Percentiles rank a stretch among this genome's conserved stretches.
Conservation (phyloP, 257 asterid genomes). For the Solanum lignicaule region DNA sequence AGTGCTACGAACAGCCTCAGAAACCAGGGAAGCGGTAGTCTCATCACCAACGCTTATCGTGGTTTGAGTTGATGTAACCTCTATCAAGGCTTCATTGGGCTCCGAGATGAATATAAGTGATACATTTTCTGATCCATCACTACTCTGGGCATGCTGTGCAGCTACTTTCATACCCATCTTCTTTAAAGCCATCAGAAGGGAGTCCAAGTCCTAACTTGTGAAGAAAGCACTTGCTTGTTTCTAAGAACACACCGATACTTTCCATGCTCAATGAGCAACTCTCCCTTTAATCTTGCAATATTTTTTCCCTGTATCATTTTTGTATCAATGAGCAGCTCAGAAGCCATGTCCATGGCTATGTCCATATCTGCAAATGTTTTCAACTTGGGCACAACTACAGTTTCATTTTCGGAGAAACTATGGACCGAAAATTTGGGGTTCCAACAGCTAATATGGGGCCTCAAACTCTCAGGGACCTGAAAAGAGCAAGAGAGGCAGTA, state of each 20-base stretch:
- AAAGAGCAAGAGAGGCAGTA: not conserved
- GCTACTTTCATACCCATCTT: slow-evolving; percentile 29
- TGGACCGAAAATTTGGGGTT: slow-evolving; percentile 22
- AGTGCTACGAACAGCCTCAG: slow-evolving; percentile 29
- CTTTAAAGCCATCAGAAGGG: slow-evolving; percentile 23
- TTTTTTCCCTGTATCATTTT: slow-evolving; percentile 26
- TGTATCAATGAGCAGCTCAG: slow-evolving; percentile 23
- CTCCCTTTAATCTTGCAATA: slow-evolving; percentile 48
- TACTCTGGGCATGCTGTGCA: slow-evolving; percentile 16
- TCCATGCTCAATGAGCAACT: slow-evolving; percentile 44
- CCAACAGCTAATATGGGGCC: slow-evolving; percentile 16
- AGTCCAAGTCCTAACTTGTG: slow-evolving; percentile 24
- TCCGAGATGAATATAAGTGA: slow-evolving; percentile 25
- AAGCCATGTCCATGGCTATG: slow-evolving; percentile 37
- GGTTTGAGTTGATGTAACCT: slow-evolving; percentile 27
- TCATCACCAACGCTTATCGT: slow-evolving; percentile 36
- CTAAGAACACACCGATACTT: slow-evolving; percentile 26
- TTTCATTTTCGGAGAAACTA: slow-evolving; percentile 41
- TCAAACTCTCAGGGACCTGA: slow-evolving; percentile 58
- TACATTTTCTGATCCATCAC: slow-evolving; percentile 14
- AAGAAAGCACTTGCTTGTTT: slow-evolving; percentile 16
- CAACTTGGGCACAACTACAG: slow-evolving; percentile 30
- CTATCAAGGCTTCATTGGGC: slow-evolving; percentile 40
- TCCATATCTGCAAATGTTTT: slow-evolving; percentile 27
- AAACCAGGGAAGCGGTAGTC: slow-evolving; percentile 26